A percentile compares a stretch with the other conserved stretches of the same genome.
Conservation (phyloP, 2,329 filamentous ascomycete genomes). For the Apiospora sp. region DNA sequence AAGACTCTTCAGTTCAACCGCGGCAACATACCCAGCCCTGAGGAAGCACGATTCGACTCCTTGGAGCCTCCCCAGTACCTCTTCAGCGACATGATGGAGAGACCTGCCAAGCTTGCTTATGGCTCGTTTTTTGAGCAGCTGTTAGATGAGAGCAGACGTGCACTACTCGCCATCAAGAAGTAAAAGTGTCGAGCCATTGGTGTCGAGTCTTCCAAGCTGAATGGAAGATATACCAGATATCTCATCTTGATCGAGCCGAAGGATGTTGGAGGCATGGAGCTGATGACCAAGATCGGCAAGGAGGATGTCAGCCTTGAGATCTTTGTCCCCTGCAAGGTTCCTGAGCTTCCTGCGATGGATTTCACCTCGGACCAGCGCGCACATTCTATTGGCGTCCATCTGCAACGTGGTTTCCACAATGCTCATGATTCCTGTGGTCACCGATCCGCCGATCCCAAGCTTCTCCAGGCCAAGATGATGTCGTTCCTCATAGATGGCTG, state of each 20-base stretch:
- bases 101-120: too few species aligned
- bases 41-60: too few species aligned
- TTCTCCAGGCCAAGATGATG: too few species aligned
- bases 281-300: not conserved
- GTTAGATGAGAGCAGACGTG: not conserved
- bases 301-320: not conserved
- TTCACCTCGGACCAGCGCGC: not conserved
- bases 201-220: not conserved
- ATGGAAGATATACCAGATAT: not conserved
- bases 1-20: too few species aligned
- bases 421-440: not conserved
- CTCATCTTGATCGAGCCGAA: not conserved
- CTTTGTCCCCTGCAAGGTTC: not conserved
- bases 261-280: not conserved
- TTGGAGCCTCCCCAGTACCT: too few species aligned
- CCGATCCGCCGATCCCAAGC: too few species aligned
- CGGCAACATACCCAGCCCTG: too few species aligned
- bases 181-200: not conserved
- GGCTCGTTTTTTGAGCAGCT: not conserved
- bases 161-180: not conserved
- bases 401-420: not conserved
- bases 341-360: not conserved
- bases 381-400: not conserved
- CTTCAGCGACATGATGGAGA: too few species aligned
- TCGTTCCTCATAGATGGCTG: too few species aligned